A percentile compares a stretch with the other conserved stretches of the same genome.
Evolutionary conservation across 352 stramenopile species (phyloP).

Genomic region (Pythium sp.): DNA sequence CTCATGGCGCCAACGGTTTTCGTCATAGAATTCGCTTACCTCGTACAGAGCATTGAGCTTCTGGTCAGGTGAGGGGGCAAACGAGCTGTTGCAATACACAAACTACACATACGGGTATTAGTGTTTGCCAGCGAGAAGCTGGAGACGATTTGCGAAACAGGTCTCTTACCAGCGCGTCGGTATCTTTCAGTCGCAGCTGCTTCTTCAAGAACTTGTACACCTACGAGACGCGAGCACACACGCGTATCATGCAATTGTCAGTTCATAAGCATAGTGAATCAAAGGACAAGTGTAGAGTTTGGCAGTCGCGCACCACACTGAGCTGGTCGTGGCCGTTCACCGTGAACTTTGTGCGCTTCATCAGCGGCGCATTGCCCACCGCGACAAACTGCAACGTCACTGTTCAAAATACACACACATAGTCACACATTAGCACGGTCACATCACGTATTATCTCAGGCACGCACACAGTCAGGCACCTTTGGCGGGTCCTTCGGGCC

Average conservation of each 20-base stretch:
- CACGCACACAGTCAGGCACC: conserved; percentile 3
- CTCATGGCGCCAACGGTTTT: not conserved
- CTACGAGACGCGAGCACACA: conserved; percentile 19
- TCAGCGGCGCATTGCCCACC: conserved; percentile 73
- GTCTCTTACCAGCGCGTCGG: conserved; percentile 54
- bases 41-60: conserved; percentile 74
- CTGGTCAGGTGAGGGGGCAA: conserved; percentile 80
- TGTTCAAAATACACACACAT: conserved; percentile 16
- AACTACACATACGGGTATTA: conserved; percentile 38
- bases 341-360: conserved; percentile 89
- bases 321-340: conserved; percentile 71
- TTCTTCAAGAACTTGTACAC: conserved; percentile 87
- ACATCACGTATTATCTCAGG: not conserved
- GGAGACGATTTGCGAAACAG: not conserved
- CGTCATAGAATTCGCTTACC: conserved; percentile 25
- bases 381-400: conserved; percentile 85
- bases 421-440: not conserved
- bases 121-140: not conserved
- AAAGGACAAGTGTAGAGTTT: not conserved
- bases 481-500: conserved; percentile 21
- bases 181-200: conserved; percentile 74
- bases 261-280: not conserved
- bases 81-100: conserved; percentile 88
- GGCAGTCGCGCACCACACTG: conserved; percentile 50
- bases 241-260: not conserved